Evolutionary conservation across 23 red algal genomes (phyloP).

Genomic region (Gracilaria domingensis): DNA sequence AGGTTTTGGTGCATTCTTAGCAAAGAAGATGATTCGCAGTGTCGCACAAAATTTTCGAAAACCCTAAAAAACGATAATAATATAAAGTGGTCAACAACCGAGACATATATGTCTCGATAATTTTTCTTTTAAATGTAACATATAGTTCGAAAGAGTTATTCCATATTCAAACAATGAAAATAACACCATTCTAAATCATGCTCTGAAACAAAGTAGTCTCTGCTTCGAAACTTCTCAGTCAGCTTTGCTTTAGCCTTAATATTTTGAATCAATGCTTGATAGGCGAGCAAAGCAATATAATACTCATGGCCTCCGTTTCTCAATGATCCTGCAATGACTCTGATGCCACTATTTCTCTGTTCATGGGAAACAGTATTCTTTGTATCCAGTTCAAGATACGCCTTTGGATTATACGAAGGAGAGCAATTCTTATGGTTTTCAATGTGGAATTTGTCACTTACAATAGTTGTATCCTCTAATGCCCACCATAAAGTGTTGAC

Average conservation of each 20-base stretch:
- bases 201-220: neutral
- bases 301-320: neutral
- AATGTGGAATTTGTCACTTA: constrained; percentile 8
- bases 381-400: neutral
- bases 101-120: too few species aligned
- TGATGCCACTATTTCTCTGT: constrained; percentile 5
- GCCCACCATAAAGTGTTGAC: constrained; percentile 11
- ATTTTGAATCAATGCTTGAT: constrained; percentile 10
- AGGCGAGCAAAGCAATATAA: neutral
- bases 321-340: neutral
- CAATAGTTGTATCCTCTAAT: neutral
- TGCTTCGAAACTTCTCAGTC: neutral
- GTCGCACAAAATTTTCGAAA: too few species aligned
- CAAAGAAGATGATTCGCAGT: too few species aligned
- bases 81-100: too few species aligned
- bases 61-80: too few species aligned
- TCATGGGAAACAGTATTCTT: constrained; percentile 27
- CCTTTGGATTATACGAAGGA: neutral
- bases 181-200: constrained; percentile 20
- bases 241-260: neutral
- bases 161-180: neutral
- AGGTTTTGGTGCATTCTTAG: too few species aligned
- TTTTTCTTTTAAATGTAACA: too few species aligned
- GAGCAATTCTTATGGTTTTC: neutral
- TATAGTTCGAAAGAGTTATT: too few species aligned